Base-by-base conservation (phyloP, 2,329 filamentous ascomycete genomes). In the Monosporascus sp. region DNA sequence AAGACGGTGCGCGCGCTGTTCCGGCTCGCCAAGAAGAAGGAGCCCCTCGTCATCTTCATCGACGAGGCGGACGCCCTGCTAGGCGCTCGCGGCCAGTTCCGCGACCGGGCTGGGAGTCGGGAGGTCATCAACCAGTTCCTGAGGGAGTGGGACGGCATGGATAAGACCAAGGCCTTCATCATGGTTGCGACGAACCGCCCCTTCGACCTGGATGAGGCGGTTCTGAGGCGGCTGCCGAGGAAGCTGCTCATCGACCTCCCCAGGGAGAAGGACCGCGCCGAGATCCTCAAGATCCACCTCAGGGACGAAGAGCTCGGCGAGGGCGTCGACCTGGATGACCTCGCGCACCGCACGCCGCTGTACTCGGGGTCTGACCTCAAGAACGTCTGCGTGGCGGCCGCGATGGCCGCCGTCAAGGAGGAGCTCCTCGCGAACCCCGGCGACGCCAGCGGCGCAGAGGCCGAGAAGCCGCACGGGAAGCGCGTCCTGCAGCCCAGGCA, bases 111-210 rank as follows among this genome's bases (percentile, higher is more conserved):
- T 6, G 86, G 82, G 2, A 89, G 95, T 62, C 84, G 92, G 49
- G 93, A 97, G 68, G 87, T 94, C 51, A 92, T 97, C 70, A 99
- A 97, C 66, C 93, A 99, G 71, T 97, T 97, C 70, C 76, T 99
- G 49, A 88, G 91, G 51, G 93, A 97, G 69, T 97, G 93, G 94
- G 94, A 97, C 63, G 94, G 94, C 11, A 87, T 97, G 77, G 77
- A 77, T 51, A 88, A 89, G 62, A 81, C 85, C 47, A 88, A 88
- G 18, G 90, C 93, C 3, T 97, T 99, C 69, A 93, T 99, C 70
- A 97, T 99, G 91, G 91, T 97, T 0, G 93, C 94, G 27, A 97
- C 92, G 8, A 97, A 99, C 70, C 81, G 93, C 9, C 94, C 94
- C 0, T 97, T 96, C 65, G 94, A 97, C 65, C 82, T 99, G 1